Conservation (phyloP, 2,329 filamentous ascomycete species). For the Paraphaeosphaeria sporulosa region DNA sequence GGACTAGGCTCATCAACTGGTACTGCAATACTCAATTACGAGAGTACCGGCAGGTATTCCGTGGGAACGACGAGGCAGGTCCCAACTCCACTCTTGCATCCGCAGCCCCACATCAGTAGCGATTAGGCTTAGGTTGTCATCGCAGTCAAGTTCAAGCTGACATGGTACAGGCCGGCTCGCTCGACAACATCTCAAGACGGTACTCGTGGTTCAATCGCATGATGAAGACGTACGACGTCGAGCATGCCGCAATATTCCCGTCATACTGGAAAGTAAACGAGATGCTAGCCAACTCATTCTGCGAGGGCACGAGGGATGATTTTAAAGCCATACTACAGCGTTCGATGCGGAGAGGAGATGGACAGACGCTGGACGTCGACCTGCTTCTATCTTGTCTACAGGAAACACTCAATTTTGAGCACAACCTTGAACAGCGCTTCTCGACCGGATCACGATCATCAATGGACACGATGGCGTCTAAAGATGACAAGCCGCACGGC, state of each 20-base stretch:
- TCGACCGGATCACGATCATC: constrained; percentile 76
- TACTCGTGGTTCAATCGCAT: constrained; percentile 98
- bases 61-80: constrained; percentile 82
- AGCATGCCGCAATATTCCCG: constrained; percentile 89
- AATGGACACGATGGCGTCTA: constrained; percentile 86
- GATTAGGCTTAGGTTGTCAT: neutral
- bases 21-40: constrained; percentile 97
- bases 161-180: constrained; percentile 70
- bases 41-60: constrained; percentile 94
- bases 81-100: constrained; percentile 1
- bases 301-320: constrained; percentile 93
- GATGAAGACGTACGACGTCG: constrained; percentile 93
- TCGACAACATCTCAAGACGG: constrained; percentile 94
- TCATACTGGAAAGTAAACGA: constrained; percentile 89
- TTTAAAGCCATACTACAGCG: constrained; percentile 91
- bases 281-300: constrained; percentile 88
- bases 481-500: constrained; percentile 75
- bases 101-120: neutral
- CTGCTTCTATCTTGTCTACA: constrained; percentile 87
- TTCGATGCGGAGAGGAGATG: constrained; percentile 80
- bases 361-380: constrained; percentile 86
- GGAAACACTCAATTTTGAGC: constrained; percentile 96
- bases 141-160: constrained; percentile 21
- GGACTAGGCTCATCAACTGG: constrained; percentile 86
- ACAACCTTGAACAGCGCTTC: constrained; percentile 86